Evolutionary conservation across 495 filamentous ascomycete genomes (phyloP).

Genomic region (Bathelium albidoporum): DNA sequence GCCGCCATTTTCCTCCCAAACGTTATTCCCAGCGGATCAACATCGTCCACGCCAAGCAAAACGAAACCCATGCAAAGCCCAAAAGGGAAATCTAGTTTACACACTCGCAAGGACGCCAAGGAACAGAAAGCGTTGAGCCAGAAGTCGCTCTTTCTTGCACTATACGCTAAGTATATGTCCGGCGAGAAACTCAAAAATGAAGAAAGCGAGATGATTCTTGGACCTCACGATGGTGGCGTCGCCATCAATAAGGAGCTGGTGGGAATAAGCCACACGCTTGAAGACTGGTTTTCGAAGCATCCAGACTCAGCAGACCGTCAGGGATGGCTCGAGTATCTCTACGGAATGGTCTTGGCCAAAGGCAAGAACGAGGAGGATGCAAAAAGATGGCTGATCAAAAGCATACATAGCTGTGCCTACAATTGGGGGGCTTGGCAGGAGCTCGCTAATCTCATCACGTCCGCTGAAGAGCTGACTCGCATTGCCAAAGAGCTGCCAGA

Average conservation of each 20-base stretch:
- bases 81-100: constrained; percentile 47
- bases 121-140: constrained; percentile 54
- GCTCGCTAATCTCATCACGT: constrained; percentile 61
- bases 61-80: constrained; percentile 23
- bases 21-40: constrained; percentile 47
- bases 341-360: constrained; percentile 81
- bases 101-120: constrained; percentile 23
- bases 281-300: constrained; percentile 55
- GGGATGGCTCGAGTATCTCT: constrained; percentile 94
- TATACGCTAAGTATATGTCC: constrained; percentile 86
- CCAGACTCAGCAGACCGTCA: constrained; percentile 49
- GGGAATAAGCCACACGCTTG: constrained; percentile 60
- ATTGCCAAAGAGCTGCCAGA: constrained; percentile 58
- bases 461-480: constrained; percentile 65
- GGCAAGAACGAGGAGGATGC: constrained; percentile 80
- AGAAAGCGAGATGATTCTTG: constrained; percentile 94
- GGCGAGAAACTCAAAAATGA: constrained; percentile 96
- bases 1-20: constrained; percentile 79
- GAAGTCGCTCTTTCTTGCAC: constrained; percentile 80
- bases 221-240: constrained; percentile 75
- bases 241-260: constrained; percentile 76
- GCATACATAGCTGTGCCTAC: constrained; percentile 76
- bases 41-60: constrained; percentile 33
- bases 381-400: constrained; percentile 69
- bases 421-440: constrained; percentile 98